phyloP scores from a whole-genome alignment of 257 asterid genomes.

The Fraxinus anomala region DNA sequence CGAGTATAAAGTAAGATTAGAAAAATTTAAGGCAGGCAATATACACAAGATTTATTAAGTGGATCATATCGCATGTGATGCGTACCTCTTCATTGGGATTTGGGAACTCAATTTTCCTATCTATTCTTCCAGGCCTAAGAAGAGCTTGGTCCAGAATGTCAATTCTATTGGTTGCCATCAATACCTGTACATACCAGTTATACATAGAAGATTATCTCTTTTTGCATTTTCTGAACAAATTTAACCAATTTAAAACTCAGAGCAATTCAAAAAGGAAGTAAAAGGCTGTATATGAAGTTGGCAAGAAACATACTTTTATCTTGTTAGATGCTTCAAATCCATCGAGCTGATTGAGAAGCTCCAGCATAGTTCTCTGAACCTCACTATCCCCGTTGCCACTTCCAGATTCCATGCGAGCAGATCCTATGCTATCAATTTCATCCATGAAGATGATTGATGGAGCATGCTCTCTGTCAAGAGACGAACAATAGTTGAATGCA shows the following conservation, averaged over 20 bases:
- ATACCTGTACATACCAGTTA: constrained; percentile 42
- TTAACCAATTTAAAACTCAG: neutral
- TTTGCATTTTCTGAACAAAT: neutral
- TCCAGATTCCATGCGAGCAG: constrained; percentile 81
- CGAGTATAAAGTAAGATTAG: neutral
- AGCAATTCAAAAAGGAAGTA: neutral
- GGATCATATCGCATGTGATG: neutral
- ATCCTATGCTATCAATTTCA: constrained; percentile 75
- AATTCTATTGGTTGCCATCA: constrained; percentile 75
- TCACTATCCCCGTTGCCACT: constrained; percentile 81
- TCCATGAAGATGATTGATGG: constrained; percentile 79
- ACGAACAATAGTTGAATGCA: neutral
- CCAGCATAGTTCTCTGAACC: constrained; percentile 73
- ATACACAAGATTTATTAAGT: neutral
- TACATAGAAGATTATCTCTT: neutral
- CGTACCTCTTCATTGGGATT: constrained; percentile 69
- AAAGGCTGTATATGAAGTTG: neutral
- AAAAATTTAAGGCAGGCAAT: neutral
- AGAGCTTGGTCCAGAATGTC: constrained; percentile 76
- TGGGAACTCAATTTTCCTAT: constrained; percentile 74
- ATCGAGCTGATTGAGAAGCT: constrained; percentile 77
- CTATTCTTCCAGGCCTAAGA: constrained; percentile 79
- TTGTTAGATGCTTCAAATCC: constrained; percentile 80
- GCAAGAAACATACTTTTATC: constrained; percentile 47
- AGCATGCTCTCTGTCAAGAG: constrained; percentile 62